Evolutionary conservation across 768 basidiomycete species (phyloP), one percentile per base, ranked within the genome.

Genomic region (Naganishia vaughanmartiniae): DNA sequence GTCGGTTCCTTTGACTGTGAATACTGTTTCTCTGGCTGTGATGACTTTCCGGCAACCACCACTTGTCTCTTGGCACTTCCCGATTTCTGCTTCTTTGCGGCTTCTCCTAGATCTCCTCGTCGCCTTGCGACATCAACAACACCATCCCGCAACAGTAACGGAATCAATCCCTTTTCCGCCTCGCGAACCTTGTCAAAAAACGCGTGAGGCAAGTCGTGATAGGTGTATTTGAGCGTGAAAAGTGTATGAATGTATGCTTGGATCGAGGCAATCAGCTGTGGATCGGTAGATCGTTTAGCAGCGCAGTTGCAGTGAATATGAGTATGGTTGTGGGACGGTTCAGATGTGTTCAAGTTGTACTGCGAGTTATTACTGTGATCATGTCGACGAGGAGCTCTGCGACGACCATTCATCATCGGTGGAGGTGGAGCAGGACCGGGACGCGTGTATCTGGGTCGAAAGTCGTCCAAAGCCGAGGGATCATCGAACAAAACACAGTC

Each of bases 181-280:
- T 63, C 60, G 42, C 60, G 60, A 15, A 63, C 60, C 26, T 63
- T 63, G 26, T 63, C 60, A 19, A 63, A 63, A 42, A 63, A 63
- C 39, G 60, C 21, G 26, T 63, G 60, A 36, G 60, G 60, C 60
- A 63, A 45, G 42, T 63, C 60, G 60, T 63, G 60, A 11, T 63
- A n/a, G 6, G 60, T 42, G 39, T 63, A 63, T 17, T 63, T 63
- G 60, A 63, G 60, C n/a, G 60, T 63, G 60, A 63, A 63, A 5
- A 63, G 60, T 7, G 60, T 45, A n/a, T 63, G 60, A 10, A 63
- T 63, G 39, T 63, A 63, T 26, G 21, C 36, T 46, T 63, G 60
- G 46, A 63, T 63, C 24, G 60, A 63, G 6, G 60, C 30, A 24
- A 63, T 63, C 17, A 63, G 28, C 5, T 63, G 24, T 11, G 60